Percentiles rank a stretch among this genome's conserved stretches.
Evolutionary conservation across 2,329 filamentous ascomycete species (phyloP).

Genomic region (Pseudogymnoascus sp.): DNA sequence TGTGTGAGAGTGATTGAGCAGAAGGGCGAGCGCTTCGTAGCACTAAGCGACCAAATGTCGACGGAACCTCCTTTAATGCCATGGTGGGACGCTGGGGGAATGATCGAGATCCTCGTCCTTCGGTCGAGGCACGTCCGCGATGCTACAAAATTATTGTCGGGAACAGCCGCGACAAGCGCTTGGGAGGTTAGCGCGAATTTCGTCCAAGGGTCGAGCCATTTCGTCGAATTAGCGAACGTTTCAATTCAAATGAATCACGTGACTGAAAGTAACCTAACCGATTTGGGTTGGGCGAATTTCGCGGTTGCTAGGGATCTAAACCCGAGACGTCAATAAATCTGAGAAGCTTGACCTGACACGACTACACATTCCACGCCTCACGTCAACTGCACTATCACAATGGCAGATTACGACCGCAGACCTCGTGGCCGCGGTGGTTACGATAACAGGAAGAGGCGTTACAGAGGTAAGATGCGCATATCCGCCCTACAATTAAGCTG

Average conservation of each 20-base stretch:
- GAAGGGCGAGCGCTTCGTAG: conserved; percentile 20
- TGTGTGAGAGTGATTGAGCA: conserved; percentile 12
- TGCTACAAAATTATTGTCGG: conserved; percentile 11
- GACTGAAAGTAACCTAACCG: neutral
- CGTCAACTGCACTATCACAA: conserved; percentile 22
- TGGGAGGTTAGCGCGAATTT: neutral
- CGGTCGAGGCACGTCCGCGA: conserved; percentile 1
- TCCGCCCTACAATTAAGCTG: neutral
- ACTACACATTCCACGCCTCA: conserved; percentile 7
- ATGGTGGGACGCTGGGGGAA: conserved; percentile 18
- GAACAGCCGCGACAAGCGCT: conserved; percentile 10
- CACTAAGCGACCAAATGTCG: conserved; percentile 23
- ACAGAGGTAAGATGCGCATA: conserved; percentile 54
- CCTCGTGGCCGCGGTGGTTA: conserved; percentile 31
- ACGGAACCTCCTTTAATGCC: conserved; percentile 28
- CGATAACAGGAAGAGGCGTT: conserved; percentile 67
- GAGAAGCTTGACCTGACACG: conserved; percentile 5
- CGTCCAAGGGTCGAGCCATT: neutral
- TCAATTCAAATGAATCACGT: neutral
- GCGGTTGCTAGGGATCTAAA: conserved; percentile 9
- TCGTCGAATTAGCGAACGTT: neutral
- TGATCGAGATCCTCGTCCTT: neutral
- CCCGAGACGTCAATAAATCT: conserved; percentile 10
- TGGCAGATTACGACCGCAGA: conserved; percentile 45
- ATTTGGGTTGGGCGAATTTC: conserved; percentile 5